Base-by-base conservation (phyloP, 2,329 filamentous ascomycete genomes). In the Epichloe aotearoae region DNA sequence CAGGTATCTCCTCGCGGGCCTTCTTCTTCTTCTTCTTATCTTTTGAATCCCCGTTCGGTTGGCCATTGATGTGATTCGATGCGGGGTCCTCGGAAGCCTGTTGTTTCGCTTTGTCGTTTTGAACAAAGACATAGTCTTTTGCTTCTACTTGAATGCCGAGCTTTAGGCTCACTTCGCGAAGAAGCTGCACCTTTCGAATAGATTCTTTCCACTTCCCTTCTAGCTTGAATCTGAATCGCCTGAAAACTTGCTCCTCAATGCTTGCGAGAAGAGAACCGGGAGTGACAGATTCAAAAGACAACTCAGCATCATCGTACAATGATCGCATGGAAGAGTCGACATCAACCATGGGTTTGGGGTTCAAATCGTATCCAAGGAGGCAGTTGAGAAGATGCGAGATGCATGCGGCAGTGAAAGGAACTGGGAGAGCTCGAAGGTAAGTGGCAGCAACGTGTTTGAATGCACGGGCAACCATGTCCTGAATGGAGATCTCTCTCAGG, bases 401-500 rank as follows among this genome's bases (percentile, higher is more conserved):
- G 64, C 86, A 91, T 53, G 86, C 74, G 46, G 87, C 77, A n/a
- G 84, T 82, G 55, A 97, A 83, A 14, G 87, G 82, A 55, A 85
- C 76, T 20, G 93, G 88, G 19, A 96, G 70, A 55, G 86, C 80
- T 56, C 85, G 83, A 54, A 98, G 74, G 65, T 94, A 86, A 59
- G 78, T 78, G 65, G 88, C 83, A 52, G 85, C 79, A 55, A 93
- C 75, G 68, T 98, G 91, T 78, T 98, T 98, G 77, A 97, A 96
- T 5, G 86, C 83, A 72, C 93, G 83, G n/a, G 87, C 79, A 57
- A 97, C 79, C 85, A 97, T 97, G 68, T 98, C 93, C 64, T 95
- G 91, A 41, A 88, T 69, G 54, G 85, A 79, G 38, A 98, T 79
- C 51, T 82, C 79, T 56, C 80, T 82, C 59, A 98, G 74, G 54